phyloP scores from a whole-genome alignment of 805 yeast species.

The Pichia eremophila region DNA sequence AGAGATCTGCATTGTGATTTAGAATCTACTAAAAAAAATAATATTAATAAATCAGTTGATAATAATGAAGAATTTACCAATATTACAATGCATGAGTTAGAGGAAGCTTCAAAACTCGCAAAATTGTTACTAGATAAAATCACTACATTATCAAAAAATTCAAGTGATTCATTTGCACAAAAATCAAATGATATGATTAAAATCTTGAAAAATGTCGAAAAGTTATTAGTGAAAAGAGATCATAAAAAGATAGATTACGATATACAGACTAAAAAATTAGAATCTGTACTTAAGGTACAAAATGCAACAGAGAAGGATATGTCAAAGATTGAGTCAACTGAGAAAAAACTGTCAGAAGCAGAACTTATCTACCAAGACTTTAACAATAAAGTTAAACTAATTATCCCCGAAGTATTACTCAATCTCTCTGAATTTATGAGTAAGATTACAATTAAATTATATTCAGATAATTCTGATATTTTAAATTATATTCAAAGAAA shows the following conservation, averaged over 20 bases:
- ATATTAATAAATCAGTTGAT: conserved; percentile 7
- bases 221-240: conserved; percentile 35
- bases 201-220: conserved; percentile 28
- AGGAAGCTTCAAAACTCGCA: conserved; percentile 21
- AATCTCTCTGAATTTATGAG: conserved; percentile 42
- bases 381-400: conserved; percentile 31
- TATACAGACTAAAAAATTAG: conserved; percentile 29
- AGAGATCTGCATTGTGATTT: conserved; percentile 24
- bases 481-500: conserved; percentile 26
- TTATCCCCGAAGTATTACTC: conserved; percentile 38
- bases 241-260: conserved; percentile 35
- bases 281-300: conserved; percentile 25
- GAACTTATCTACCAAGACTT: conserved; percentile 26
- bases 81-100: conserved; percentile 23
- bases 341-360: conserved; percentile 24
- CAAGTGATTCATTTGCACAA: conserved; percentile 23
- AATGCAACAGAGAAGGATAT: conserved; percentile 30
- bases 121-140: conserved; percentile 18
- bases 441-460: conserved; percentile 29
- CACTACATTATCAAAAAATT: conserved; percentile 13
- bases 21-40: conserved; percentile 11
- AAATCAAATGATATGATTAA: conserved; percentile 32
- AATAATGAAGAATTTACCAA: conserved; percentile 23
- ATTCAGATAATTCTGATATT: conserved; percentile 31
- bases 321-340: conserved; percentile 25